These are phyloP conservation scores for Candida odintsovae DNA, from an alignment of 805 yeast species.

Conservation along the genomic window DNA sequence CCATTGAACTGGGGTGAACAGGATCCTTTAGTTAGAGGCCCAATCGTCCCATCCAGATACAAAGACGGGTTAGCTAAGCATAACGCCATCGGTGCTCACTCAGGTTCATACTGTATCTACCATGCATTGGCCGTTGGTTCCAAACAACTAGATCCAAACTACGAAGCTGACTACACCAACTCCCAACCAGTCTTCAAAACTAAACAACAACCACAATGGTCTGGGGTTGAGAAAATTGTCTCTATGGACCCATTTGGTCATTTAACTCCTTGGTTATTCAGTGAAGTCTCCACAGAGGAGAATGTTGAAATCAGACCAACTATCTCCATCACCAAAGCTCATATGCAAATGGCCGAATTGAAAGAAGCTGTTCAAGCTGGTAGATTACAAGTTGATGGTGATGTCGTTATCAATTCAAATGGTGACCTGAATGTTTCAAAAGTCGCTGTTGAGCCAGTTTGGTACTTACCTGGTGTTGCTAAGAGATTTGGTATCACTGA, in stretches of 20 bases:
- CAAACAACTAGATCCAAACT: constrained; percentile 45
- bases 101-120: constrained; percentile 59
- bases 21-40: constrained; percentile 46
- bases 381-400: constrained; percentile 51
- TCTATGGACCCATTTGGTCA: constrained; percentile 67
- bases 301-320: constrained; percentile 58
- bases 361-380: constrained; percentile 50
- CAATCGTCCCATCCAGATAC: constrained; percentile 48
- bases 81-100: constrained; percentile 60
- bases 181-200: constrained; percentile 56
- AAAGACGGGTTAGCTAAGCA: constrained; percentile 45
- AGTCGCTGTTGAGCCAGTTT: constrained; percentile 65
- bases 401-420: constrained; percentile 48
- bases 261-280: constrained; percentile 54
- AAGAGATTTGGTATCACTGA: constrained; percentile 55
- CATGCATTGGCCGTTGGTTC: constrained; percentile 64
- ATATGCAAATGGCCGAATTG: constrained; percentile 54
- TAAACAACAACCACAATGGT: constrained; percentile 53
- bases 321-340: constrained; percentile 62
- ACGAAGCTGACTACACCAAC: constrained; percentile 55
- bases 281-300: constrained; percentile 36
- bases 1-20: constrained; percentile 47
- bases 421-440: constrained; percentile 62
- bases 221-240: constrained; percentile 48
- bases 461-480: constrained; percentile 68